phyloP scores from a whole-genome alignment of 305 asterid species.

The Solanum aculeatissimum region DNA sequence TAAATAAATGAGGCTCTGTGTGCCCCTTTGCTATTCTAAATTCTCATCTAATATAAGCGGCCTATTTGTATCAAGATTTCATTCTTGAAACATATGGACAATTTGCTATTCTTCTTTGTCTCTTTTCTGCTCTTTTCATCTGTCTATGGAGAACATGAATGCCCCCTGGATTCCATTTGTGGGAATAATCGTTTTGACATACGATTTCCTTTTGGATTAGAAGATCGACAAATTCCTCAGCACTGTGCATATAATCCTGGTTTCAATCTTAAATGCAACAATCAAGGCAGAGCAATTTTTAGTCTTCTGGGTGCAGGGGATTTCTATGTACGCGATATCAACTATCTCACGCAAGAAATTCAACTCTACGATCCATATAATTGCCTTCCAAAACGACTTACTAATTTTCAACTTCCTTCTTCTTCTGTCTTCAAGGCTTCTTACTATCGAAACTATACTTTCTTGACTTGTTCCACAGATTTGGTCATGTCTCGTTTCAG shows the following conservation, averaged over 20 bases:
- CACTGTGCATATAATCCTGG: conserved; percentile 42
- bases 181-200: conserved; percentile 15
- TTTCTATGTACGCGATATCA: background rate
- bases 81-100: conserved; percentile 29
- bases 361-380: conserved; percentile 1
- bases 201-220: conserved; percentile 44
- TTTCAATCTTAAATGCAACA: conserved; percentile 25
- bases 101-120: conserved; percentile 10
- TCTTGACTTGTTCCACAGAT: conserved; percentile 3
- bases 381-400: conserved; percentile 6
- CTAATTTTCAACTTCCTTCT: background rate
- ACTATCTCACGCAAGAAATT: conserved; percentile 4
- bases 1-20: background rate
- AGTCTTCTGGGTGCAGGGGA: conserved; percentile 9
- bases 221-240: conserved; percentile 1
- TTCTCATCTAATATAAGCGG: background rate
- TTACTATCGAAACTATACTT: conserved; percentile 2
- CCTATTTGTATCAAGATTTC: background rate
- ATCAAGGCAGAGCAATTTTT: background rate
- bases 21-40: background rate
- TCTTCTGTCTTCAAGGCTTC: background rate
- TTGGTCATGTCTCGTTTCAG: background rate
- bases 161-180: conserved; percentile 18
- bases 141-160: conserved; percentile 16
- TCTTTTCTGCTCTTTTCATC: conserved; percentile 11